A percentile compares a stretch with the other conserved stretches of the same genome.
phyloP scores from a whole-genome alignment of 441 rosid genomes.

The Euphorbia schlechtendalii region DNA sequence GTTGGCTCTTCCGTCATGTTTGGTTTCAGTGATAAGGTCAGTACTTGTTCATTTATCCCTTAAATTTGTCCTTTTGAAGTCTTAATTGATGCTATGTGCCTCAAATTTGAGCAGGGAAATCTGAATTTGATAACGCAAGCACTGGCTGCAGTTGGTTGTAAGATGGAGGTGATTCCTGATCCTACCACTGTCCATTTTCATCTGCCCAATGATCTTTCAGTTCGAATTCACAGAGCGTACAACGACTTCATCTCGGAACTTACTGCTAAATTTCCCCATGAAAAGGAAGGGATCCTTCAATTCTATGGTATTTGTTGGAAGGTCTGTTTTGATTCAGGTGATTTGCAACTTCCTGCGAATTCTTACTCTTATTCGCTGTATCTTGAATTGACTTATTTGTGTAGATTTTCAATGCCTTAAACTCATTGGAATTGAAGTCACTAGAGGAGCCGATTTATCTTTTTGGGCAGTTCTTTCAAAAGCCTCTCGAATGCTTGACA shows the following conservation, averaged over 20 bases:
- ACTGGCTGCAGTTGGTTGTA: conserved; percentile 77
- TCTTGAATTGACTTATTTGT: no score
- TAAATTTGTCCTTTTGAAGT: background rate
- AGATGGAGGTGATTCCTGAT: conserved; percentile 91
- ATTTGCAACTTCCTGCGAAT: no score
- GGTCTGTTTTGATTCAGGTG: conserved; percentile 45
- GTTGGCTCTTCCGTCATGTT: conserved; percentile 97
- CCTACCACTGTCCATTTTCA: conserved; percentile 95
- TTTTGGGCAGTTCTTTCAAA: no score
- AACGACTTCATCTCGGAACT: conserved; percentile 57
- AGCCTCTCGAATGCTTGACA: no score
- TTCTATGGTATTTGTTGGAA: conserved; percentile 88
- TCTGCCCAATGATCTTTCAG: conserved; percentile 69
- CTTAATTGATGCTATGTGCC: conserved; percentile 7
- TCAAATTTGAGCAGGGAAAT: no score
- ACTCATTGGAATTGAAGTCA: no score
- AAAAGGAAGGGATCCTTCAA: conserved; percentile 71
- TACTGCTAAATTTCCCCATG: no score
- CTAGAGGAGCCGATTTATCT: conserved; percentile 48
- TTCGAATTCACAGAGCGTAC: conserved; percentile 71
- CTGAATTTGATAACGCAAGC: conserved; percentile 87
- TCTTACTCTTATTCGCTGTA: no score
- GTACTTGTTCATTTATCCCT: conserved; percentile 2
- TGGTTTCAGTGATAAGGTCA: conserved; percentile 95
- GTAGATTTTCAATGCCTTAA: no score